These are phyloP conservation scores for Mycena haematopus DNA, from an alignment of 768 basidiomycete species.

Conservation along the genomic window DNA sequence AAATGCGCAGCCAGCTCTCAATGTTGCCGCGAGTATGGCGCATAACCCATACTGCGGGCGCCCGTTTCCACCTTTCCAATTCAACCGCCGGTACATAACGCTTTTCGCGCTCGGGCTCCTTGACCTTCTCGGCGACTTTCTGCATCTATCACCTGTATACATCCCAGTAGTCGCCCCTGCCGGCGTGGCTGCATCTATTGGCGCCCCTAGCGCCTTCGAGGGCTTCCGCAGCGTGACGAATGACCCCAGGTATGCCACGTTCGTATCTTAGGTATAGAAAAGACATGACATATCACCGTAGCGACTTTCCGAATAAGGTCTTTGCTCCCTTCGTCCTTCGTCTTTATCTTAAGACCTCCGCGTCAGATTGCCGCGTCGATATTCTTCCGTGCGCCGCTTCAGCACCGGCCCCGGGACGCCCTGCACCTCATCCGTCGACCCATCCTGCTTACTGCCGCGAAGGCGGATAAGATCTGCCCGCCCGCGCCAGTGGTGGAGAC, in stretches of 20 bases:
- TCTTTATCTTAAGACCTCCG: not conserved
- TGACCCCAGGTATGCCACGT: constrained; percentile 12
- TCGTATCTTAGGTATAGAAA: not conserved
- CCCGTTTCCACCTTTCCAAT: constrained; percentile 14
- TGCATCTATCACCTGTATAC: constrained; percentile 35
- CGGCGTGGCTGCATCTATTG: constrained; percentile 31
- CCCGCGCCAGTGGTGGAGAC: constrained; percentile 15
- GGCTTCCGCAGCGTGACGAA: constrained; percentile 30
- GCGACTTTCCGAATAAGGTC: constrained; percentile 26
- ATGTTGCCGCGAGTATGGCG: constrained; percentile 35
- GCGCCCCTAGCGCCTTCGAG: constrained; percentile 27
- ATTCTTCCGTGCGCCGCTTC: constrained; percentile 27
- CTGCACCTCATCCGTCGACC: constrained; percentile 31
- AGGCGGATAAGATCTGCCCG: constrained; percentile 30
- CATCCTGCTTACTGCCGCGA: constrained; percentile 30
- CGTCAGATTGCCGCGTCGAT: constrained; percentile 25
- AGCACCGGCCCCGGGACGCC: constrained; percentile 20
- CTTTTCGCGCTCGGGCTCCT: constrained; percentile 29
- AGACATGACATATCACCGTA: not conserved
- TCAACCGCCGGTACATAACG: constrained; percentile 30
- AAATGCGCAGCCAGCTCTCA: constrained; percentile 30
- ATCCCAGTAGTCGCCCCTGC: constrained; percentile 33
- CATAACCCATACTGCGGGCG: constrained; percentile 39
- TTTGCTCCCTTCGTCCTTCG: not conserved
- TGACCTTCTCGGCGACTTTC: constrained; percentile 34